A percentile compares a stretch with the other conserved stretches of the same genome.
Conservation (phyloP, 2,329 filamentous ascomycete species). For the Salinomyces thailandicus region DNA sequence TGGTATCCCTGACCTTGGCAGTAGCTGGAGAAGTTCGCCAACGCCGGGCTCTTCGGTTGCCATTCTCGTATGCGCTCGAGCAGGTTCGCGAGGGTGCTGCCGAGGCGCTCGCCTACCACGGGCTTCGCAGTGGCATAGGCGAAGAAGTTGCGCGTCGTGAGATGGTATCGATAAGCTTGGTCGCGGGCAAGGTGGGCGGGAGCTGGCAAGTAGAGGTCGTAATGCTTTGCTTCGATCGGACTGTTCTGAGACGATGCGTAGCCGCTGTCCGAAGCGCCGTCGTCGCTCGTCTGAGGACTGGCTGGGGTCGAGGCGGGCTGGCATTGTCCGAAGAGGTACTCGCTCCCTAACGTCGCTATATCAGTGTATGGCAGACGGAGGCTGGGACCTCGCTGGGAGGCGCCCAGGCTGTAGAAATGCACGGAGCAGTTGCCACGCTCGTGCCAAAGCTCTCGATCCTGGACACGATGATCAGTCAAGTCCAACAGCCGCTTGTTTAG, state of each 20-base stretch:
- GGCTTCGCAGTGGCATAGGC: conserved; percentile 58
- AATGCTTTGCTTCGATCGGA: conserved; percentile 11
- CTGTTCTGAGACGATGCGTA: conserved; percentile 14
- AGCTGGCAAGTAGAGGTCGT: conserved; percentile 60
- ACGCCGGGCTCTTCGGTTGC: conserved; percentile 26
- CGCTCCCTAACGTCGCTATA: conserved; percentile 49
- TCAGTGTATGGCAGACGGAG: conserved; percentile 53
- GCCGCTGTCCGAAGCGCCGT: conserved; percentile 19
- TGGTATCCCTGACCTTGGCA: conserved; percentile 60
- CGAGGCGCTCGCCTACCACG: conserved; percentile 57
- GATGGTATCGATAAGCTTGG: conserved; percentile 51
- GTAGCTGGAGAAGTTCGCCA: conserved; percentile 46
- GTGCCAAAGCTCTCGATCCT: conserved; percentile 66
- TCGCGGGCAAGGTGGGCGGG: conserved; percentile 44
- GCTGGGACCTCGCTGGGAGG: conserved; percentile 55
- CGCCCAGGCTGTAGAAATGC: conserved; percentile 56
- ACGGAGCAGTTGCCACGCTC: conserved; percentile 58
- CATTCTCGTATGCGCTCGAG: conserved; percentile 49
- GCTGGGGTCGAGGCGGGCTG: conserved; percentile 14
- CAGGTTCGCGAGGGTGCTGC: conserved; percentile 53
- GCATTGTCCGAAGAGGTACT: conserved; percentile 46
- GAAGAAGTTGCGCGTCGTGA: conserved; percentile 64
- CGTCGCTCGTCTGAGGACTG: conserved; percentile 13
- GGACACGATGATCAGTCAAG: conserved; percentile 5
- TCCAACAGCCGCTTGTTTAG: not conserved